phyloP scores from a whole-genome alignment of 2,329 filamentous ascomycete species.

The Pseudogymnoascus verrucosus region DNA sequence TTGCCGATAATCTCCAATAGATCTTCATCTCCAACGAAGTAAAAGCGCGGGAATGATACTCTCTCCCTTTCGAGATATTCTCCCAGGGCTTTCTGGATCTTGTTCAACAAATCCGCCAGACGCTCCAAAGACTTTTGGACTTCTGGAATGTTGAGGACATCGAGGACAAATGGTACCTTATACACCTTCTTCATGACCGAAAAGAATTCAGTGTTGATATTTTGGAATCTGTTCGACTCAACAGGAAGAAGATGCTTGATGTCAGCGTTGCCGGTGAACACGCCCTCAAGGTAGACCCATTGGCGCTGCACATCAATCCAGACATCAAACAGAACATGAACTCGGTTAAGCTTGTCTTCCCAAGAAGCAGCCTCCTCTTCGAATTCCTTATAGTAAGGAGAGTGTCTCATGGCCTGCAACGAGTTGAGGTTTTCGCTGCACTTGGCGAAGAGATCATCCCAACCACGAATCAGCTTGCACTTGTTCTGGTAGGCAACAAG shows the following conservation, averaged over 20 bases:
- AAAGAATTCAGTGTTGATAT: constrained; percentile 98
- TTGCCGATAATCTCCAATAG: constrained; percentile 98
- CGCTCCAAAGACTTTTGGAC: constrained; percentile 94
- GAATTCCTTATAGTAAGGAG: constrained; percentile 98
- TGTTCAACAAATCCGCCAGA: constrained; percentile 92
- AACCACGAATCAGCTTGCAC: constrained; percentile 91
- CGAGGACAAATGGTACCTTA: constrained; percentile 89
- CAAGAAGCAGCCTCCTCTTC: constrained; percentile 93
- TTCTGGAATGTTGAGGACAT: constrained; percentile 90
- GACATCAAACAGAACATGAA: constrained; percentile 95
- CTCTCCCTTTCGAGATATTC: constrained; percentile 98
- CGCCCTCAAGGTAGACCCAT: constrained; percentile 98
- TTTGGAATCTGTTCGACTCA: constrained; percentile 93
- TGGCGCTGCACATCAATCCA: constrained; percentile 99
- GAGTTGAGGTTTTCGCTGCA: constrained; percentile 98
- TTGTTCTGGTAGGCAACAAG: constrained; percentile 98
- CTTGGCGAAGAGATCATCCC: constrained; percentile 97
- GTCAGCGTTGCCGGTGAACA: constrained; percentile 97
- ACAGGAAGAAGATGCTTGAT: constrained; percentile 97
- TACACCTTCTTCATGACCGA: constrained; percentile 99
- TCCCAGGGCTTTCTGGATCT: constrained; percentile 97
- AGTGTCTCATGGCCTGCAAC: constrained; percentile 96
- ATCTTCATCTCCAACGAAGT: constrained; percentile 98
- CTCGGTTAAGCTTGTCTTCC: constrained; percentile 96
- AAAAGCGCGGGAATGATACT: constrained; percentile 96